Evolutionary conservation across 208 protist genomes (phyloP).

Genomic region (Wallacemonas rigidus): DNA sequence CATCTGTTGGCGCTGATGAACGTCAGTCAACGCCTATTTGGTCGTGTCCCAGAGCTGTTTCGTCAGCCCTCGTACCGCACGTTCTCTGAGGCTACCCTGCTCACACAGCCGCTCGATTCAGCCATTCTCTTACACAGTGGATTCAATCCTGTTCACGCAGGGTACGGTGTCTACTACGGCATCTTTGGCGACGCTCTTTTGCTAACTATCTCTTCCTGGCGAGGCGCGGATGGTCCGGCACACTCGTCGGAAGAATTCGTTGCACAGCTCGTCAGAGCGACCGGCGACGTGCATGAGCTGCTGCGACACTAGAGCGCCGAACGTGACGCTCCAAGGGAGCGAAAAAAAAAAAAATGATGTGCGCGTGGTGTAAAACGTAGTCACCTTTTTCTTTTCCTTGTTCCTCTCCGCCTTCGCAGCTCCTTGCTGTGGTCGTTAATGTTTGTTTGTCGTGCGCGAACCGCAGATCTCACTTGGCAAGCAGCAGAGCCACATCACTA

Average conservation of each 20-base stretch:
- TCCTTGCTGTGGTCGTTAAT: too few species aligned
- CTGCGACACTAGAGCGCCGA: neutral
- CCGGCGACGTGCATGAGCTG: conserved; percentile 17
- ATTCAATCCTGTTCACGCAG: conserved; percentile 41
- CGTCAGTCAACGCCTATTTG: conserved; percentile 39
- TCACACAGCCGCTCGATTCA: conserved; percentile 34
- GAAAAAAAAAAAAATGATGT: too few species aligned
- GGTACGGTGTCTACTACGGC: conserved; percentile 50
- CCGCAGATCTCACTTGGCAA: too few species aligned
- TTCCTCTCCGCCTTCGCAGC: too few species aligned
- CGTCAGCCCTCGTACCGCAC: conserved; percentile 31
- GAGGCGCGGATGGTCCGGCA: conserved; percentile 23
- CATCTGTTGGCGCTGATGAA: conserved; percentile 64
- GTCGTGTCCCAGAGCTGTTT: conserved; percentile 45
- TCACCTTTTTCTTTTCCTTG: too few species aligned
- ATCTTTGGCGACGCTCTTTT: conserved; percentile 24
- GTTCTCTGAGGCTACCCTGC: conserved; percentile 37
- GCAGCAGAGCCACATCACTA: too few species aligned
- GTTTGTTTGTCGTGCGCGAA: too few species aligned
- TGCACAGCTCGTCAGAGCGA: conserved; percentile 4
- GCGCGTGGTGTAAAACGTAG: too few species aligned
- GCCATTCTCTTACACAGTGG: conserved; percentile 33
- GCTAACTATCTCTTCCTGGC: conserved; percentile 48
- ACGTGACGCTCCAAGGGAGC: too few species aligned
- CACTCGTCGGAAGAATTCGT: conserved; percentile 38